Evolutionary conservation across 805 yeast species (phyloP), one percentile per base, ranked within the genome.

Genomic region (Wickerhamiella spandovensis): DNA sequence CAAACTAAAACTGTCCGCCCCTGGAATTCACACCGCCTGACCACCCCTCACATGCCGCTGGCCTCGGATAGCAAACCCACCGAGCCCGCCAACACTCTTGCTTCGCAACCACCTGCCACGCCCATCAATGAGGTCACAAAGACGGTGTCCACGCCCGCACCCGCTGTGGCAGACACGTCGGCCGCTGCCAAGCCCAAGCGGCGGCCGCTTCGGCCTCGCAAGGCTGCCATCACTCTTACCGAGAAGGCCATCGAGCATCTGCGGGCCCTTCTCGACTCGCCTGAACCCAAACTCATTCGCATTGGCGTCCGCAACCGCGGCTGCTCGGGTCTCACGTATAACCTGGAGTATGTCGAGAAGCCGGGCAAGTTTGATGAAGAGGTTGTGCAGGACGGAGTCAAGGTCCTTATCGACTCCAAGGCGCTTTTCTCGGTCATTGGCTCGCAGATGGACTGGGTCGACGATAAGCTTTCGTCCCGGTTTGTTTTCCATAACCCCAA

Each of bases 391-490:
- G 95, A 89, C 61, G 97, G 95, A 35, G 94, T 92, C 41, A 84
- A 79, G 64, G 94, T 92, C 2, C 73, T 89, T 50, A 86, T 92
- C 44, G 98, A 92, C 65, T 90, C 97, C 24, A 92, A 92, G 66
- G 98, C 98, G 0, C 73, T 92, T 49, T 89, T 92, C 66, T 82
- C 94, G 58, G 89, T 92, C 44, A 95, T 92, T 52, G 98, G 98
- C 0, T 83, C 95, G 5, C 95, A 89, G 67, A 92, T 92, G 98
- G 98, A 92, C 67, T 92, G 96, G 95, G 73, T 86, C 46, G 97
- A 92, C 62, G 96, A 92, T 62, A 89, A 87, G 65, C 72, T 92
- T 55, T 77, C 88, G 30, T 81, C 92, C 13, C 77, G 94, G 61
- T 92, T 92, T 64, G 87, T 92, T 18, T 92, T 92, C 73, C 82